Conservation (phyloP, 2,329 filamentous ascomycete genomes). For the Aspergillus awamori region DNA sequence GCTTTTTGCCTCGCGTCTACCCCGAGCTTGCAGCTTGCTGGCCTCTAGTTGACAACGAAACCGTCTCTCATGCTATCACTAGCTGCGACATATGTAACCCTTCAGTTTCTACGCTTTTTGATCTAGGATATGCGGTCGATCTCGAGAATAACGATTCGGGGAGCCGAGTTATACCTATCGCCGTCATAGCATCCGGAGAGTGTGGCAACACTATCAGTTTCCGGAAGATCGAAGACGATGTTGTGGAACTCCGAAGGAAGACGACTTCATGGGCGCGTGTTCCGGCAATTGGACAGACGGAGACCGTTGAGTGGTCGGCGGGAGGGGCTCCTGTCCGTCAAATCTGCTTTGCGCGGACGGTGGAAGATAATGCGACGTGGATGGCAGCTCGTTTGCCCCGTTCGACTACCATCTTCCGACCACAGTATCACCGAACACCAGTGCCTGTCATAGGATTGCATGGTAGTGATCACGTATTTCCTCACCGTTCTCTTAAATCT, state of each 20-base stretch:
- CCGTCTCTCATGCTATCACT: conserved; percentile 36
- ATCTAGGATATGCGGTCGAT: conserved; percentile 53
- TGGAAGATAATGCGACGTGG: conserved; percentile 46
- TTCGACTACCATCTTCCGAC: conserved; percentile 54
- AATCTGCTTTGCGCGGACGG: conserved; percentile 53
- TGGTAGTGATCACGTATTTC: conserved; percentile 16
- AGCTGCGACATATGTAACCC: conserved; percentile 38
- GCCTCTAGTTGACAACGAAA: conserved; percentile 34
- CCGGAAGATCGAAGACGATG: conserved; percentile 36
- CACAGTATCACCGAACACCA: conserved; percentile 37
- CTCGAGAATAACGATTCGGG: conserved; percentile 31
- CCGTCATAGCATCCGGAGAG: conserved; percentile 46
- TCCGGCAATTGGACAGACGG: conserved; percentile 45
- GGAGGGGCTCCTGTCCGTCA: conserved; percentile 57
- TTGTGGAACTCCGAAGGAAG: conserved; percentile 24
- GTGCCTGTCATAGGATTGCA: conserved; percentile 26
- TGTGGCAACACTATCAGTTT: conserved; percentile 54
- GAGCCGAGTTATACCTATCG: conserved; percentile 38
- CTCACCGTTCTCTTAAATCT: conserved; percentile 35
- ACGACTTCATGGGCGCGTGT: conserved; percentile 37
- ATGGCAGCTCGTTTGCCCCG: conserved; percentile 55
- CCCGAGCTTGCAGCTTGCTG: conserved; percentile 42
- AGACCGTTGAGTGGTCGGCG: conserved; percentile 53
- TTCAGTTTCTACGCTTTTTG: conserved; percentile 47
- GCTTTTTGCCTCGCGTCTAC: conserved; percentile 31